Base-by-base conservation (phyloP, 495 filamentous ascomycete species). In the Penicillium tannophilum region DNA sequence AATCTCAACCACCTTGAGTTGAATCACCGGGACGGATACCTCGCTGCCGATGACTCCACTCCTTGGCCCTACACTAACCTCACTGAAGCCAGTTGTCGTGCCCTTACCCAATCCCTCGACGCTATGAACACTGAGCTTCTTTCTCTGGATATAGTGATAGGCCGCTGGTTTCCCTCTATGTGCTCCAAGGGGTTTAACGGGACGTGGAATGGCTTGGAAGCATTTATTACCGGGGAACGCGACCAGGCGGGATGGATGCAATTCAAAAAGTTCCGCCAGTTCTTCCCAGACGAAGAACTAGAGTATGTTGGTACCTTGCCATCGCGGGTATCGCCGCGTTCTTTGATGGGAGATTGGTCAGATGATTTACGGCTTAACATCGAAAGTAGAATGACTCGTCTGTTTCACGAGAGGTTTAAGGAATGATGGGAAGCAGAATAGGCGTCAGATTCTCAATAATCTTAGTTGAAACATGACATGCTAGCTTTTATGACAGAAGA, bases 201-300 rank as follows among this genome's bases (percentile, higher is more conserved):
- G n/a, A n/a, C n/a, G n/a, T n/a, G n/a, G n/a, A n/a, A n/a, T n/a
- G 1, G 0, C 14, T 1, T 16, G 0, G 35, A 16, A 2, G 7
- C 35, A 5, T 39, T 14, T 10, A 4, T 39, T 5, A 39, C 14
- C 1, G 35, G 35, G 35, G 35, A 39, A 39, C 35, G 35, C 4
- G 11, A 39, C 35, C 14, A 39, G 4, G 12, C 12, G 14, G 35
- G 35, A 5, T 16, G 10, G 8, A 39, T 39, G 35, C 35, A 12
- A 12, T 39, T 39, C 11, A 12, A 2, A 6, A 39, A 39, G 14
- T 12, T 39, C 12, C 35, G 35, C 10, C 35, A 16, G 14, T 16
- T 39, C 14, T 2, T 0, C 2, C 35, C 14, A 12, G 35, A 39
- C 3, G 11, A 39, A 16, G 1, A 14, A 14, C 35, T 9, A 2